phyloP scores from a whole-genome alignment of 768 basidiomycete species.

The Daedaleopsis sinensis region DNA sequence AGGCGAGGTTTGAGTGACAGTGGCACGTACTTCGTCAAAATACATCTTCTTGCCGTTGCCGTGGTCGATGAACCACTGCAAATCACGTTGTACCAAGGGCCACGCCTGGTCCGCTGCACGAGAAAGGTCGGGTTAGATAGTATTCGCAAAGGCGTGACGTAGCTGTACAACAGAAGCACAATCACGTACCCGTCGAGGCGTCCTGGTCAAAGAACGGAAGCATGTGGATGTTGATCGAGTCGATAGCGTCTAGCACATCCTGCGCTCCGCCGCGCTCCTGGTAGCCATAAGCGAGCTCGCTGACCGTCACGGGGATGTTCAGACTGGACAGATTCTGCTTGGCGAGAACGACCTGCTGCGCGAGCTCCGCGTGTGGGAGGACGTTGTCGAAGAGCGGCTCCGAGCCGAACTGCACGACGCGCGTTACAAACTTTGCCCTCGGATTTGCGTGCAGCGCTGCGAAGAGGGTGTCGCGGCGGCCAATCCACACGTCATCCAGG shows the following conservation, averaged over 20 bases:
- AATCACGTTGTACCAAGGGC: slow-evolving; percentile 59
- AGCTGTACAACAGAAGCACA: background rate
- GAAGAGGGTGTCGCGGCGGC: slow-evolving; percentile 30
- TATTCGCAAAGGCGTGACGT: slow-evolving; percentile 27
- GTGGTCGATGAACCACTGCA: slow-evolving; percentile 69
- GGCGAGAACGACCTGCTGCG: slow-evolving; percentile 26
- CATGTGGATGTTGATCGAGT: slow-evolving; percentile 32
- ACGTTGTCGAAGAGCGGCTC: slow-evolving; percentile 30
- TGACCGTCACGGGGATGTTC: slow-evolving; percentile 28
- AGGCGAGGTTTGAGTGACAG: background rate
- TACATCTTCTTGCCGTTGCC: slow-evolving; percentile 76
- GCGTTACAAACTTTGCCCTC: slow-evolving; percentile 27
- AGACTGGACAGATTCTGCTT: slow-evolving; percentile 27
- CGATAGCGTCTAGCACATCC: slow-evolving; percentile 30
- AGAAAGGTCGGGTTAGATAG: slow-evolving; percentile 27
- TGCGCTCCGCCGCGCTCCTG: slow-evolving; percentile 30
- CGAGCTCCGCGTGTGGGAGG: slow-evolving; percentile 24
- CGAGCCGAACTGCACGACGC: slow-evolving; percentile 30
- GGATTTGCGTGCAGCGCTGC: slow-evolving; percentile 32
- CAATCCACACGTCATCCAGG: slow-evolving; percentile 26
- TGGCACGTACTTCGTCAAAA: slow-evolving; percentile 57
- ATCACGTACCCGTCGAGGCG: slow-evolving; percentile 54
- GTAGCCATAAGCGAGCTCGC: slow-evolving; percentile 31
- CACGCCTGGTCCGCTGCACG: slow-evolving; percentile 58
- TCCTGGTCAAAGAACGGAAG: slow-evolving; percentile 33